Conservation (phyloP, 371 early-diverging fungal species). For the Apophysomyces variabilis region DNA sequence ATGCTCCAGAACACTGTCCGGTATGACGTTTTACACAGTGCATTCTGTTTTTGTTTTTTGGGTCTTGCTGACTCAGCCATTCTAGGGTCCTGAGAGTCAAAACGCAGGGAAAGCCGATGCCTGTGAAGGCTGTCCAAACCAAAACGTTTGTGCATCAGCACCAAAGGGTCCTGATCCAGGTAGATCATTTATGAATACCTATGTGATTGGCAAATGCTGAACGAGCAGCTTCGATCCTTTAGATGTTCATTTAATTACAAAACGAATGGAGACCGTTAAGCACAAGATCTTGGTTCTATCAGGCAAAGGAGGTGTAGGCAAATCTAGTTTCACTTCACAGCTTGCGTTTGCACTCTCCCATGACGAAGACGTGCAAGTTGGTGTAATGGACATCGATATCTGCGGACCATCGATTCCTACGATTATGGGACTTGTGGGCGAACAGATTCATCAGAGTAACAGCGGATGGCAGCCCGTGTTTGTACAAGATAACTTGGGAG, state of each 20-base stretch:
- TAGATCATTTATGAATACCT: conserved; percentile 16
- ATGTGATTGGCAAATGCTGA: no score
- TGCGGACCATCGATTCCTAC: conserved; percentile 99
- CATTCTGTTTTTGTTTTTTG: background rate
- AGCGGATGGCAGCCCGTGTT: conserved; percentile 93
- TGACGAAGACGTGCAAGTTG: conserved; percentile 72
- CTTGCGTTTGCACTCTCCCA: conserved; percentile 79
- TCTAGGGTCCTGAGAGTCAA: conserved; percentile 84
- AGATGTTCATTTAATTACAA: conserved; percentile 69
- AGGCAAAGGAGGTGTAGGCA: conserved; percentile 99
- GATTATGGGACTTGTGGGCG: conserved; percentile 89
- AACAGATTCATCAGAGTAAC: conserved; percentile 83
- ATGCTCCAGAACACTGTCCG: conserved; percentile 32
- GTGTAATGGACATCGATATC: conserved; percentile 98
- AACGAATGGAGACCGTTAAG: conserved; percentile 67
- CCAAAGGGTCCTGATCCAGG: conserved; percentile 96
- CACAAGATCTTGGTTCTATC: conserved; percentile 94
- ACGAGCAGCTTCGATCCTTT: background rate
- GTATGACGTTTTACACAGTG: conserved; percentile 14
- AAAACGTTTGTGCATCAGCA: conserved; percentile 85
- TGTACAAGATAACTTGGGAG: conserved; percentile 86
- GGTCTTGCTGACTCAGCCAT: background rate
- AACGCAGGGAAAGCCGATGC: conserved; percentile 91
- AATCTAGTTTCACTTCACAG: conserved; percentile 85
- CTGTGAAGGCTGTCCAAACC: conserved; percentile 98